A percentile compares a stretch with the other conserved stretches of the same genome.
Conservation (phyloP, 805 yeast genomes). For the Scheffersomyces ergatensis region DNA sequence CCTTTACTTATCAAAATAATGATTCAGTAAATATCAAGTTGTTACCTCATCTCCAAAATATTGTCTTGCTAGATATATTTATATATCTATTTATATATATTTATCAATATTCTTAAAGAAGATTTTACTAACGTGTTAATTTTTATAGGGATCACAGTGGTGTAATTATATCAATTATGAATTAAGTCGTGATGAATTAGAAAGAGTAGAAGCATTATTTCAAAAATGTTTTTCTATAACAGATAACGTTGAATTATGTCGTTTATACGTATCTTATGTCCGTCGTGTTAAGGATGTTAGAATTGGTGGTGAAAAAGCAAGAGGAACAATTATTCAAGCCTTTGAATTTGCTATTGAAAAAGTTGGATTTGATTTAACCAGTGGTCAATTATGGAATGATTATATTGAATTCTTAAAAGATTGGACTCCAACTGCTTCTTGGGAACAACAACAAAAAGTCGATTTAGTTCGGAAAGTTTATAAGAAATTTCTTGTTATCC, state of each 20-base stretch:
- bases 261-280: constrained; percentile 74
- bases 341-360: constrained; percentile 77
- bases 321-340: constrained; percentile 72
- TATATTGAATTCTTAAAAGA: constrained; percentile 74
- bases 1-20: too few species aligned
- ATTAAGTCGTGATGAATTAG: constrained; percentile 61
- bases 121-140: constrained; percentile 16
- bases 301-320: constrained; percentile 80
- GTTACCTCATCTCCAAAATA: too few species aligned
- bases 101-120: too few species aligned
- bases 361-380: constrained; percentile 74
- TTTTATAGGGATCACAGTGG: constrained; percentile 54
- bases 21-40: too few species aligned
- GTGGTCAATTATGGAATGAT: constrained; percentile 76
- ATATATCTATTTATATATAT: too few species aligned
- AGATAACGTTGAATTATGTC: constrained; percentile 69
- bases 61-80: too few species aligned
- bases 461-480: constrained; percentile 75
- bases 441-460: constrained; percentile 82
- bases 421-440: constrained; percentile 75
- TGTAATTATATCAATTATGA: constrained; percentile 65
- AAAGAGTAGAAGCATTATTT: constrained; percentile 64
- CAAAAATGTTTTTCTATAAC: constrained; percentile 60
- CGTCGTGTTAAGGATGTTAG: constrained; percentile 66
- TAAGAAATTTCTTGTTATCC: constrained; percentile 69